phyloP scores from a whole-genome alignment of 1,284 basidiomycete genomes.

The Inonotus hispidus region DNA sequence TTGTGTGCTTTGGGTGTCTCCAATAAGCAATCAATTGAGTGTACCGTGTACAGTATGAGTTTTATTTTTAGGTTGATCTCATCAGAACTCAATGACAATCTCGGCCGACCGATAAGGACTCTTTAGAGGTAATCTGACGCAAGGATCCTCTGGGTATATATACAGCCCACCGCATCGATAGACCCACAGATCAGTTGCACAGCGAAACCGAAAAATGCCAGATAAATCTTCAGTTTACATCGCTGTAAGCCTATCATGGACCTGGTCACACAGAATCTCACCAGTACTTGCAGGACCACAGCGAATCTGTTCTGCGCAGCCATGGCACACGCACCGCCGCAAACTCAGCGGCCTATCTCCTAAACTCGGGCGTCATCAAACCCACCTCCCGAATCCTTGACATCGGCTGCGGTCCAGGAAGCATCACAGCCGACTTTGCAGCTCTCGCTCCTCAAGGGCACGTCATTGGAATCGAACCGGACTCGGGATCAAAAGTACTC shows the following conservation, averaged over 20 bases:
- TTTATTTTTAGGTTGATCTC: too few relatives aligned
- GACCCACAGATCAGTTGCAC: neutral
- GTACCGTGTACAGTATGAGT: too few relatives aligned
- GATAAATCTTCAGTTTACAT: neutral
- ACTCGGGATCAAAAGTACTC: conserved; percentile 24
- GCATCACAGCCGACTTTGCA: conserved; percentile 39
- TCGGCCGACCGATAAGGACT: neutral
- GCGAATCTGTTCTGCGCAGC: neutral
- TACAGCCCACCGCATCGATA: neutral
- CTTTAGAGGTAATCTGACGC: neutral
- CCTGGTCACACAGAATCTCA: neutral
- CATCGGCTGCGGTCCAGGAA: conserved; percentile 42
- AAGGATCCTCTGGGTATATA: neutral
- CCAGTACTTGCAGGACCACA: neutral
- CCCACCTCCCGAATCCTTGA: conserved; percentile 40
- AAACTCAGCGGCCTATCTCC: conserved; percentile 39
- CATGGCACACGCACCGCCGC: conserved; percentile 31
- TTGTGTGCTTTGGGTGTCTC: neutral
- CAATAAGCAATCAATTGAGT: neutral
- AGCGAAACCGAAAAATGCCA: neutral
- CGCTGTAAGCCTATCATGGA: neutral
- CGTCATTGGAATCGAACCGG: conserved; percentile 37
- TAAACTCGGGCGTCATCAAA: conserved; percentile 30
- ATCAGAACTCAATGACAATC: neutral
- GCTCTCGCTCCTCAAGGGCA: conserved; percentile 34